A percentile compares a stretch with the other conserved stretches of the same genome.
Evolutionary conservation across 2,329 filamentous ascomycete genomes (phyloP).

Genomic region (Talaromyces marneffei): DNA sequence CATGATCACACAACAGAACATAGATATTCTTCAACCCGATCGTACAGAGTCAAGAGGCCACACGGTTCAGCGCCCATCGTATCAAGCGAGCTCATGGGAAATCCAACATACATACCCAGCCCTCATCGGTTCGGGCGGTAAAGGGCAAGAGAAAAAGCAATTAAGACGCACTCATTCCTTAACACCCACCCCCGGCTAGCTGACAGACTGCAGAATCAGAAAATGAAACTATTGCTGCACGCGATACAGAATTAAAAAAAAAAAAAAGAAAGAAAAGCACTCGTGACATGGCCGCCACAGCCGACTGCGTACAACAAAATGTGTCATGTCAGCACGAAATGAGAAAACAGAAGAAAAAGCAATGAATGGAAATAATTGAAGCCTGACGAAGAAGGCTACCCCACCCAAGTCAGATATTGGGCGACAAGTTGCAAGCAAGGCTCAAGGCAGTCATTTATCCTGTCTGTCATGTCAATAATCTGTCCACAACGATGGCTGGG

Average conservation of each 20-base stretch:
- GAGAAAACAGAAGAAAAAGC: background rate
- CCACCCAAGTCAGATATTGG: slow-evolving; percentile 9
- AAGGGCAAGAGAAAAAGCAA: background rate
- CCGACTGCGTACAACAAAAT: background rate
- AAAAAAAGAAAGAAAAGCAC: background rate
- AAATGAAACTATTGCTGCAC: background rate
- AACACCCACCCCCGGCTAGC: background rate
- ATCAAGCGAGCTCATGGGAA: slow-evolving; percentile 4
- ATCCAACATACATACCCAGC: background rate
- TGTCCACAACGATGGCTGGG: background rate
- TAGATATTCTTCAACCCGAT: background rate
- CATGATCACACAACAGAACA: slow-evolving; percentile 2
- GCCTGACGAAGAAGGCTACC: slow-evolving; percentile 12
- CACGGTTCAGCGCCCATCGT: background rate
- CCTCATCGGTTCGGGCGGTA: background rate
- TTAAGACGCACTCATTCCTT: background rate
- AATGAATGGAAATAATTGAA: slow-evolving; percentile 1
- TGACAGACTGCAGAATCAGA: background rate
- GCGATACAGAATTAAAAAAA: background rate
- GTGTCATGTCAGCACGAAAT: background rate
- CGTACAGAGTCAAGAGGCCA: background rate
- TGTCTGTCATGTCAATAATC: background rate
- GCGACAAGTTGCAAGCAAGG: slow-evolving; percentile 8
- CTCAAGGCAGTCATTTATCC: background rate
- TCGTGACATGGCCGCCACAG: slow-evolving; percentile 9